Conservation (phyloP, 192 early-diverging fungal genomes). For the Dispira simplex region DNA sequence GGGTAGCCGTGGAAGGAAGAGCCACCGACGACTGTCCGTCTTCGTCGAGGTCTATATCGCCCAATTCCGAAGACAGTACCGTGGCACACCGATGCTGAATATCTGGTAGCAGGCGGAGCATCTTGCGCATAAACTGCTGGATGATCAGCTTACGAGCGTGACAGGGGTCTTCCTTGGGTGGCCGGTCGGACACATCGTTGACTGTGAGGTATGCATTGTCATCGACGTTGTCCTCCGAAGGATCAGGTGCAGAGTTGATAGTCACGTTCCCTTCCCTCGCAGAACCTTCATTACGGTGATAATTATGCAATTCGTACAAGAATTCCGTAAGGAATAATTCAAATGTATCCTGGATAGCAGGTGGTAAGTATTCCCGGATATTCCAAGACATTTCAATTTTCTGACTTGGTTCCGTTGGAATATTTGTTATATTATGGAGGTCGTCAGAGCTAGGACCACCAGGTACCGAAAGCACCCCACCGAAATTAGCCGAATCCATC, state of each 20-base stretch:
- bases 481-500: slow-evolving; percentile 88
- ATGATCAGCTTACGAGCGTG: slow-evolving; percentile 34
- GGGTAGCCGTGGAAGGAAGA: slow-evolving; percentile 18
- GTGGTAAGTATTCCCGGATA: slow-evolving; percentile 75
- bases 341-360: slow-evolving; percentile 54
- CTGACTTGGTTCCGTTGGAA: neutral
- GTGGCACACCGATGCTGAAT: slow-evolving; percentile 31
- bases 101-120: slow-evolving; percentile 43
- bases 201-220: slow-evolving; percentile 11
- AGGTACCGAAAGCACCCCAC: slow-evolving; percentile 31
- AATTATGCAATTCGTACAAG: slow-evolving; percentile 37
- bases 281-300: slow-evolving; percentile 26
- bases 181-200: slow-evolving; percentile 4
- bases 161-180: neutral
- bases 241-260: neutral
- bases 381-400: slow-evolving; percentile 73
- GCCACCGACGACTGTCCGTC: neutral
- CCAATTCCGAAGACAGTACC: neutral
- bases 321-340: slow-evolving; percentile 51
- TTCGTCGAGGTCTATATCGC: neutral
- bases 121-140: slow-evolving; percentile 40
- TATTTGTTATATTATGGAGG: neutral
- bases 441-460: neutral
- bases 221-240: neutral
- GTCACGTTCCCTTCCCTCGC: neutral